Base-by-base conservation (phyloP, 2,329 filamentous ascomycete species). In the Hysterium pulicare region DNA sequence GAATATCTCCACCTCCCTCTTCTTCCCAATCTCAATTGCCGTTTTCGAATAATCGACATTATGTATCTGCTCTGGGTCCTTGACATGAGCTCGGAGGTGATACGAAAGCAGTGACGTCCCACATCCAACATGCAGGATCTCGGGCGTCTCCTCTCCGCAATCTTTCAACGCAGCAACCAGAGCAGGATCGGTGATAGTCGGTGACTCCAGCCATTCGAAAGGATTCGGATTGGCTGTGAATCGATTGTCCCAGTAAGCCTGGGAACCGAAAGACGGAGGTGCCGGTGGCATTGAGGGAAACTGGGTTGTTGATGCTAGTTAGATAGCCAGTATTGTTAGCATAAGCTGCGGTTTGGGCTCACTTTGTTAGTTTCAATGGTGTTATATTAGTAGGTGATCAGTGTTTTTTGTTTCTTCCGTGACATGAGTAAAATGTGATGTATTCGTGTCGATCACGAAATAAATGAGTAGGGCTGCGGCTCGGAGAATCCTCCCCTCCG, bases 31-130 rank as follows among this genome's bases (percentile, higher is more conserved):
- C 5, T 61, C 48, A 13, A 69, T 56, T 1, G 64, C 66, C 11
- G 63, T 56, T 17, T 53, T 46, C 1, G 66, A 67, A 41, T 67
- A 70, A 42, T 70, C 67, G 19, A 68, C 28, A 38, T 69, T 69
- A 32, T 66, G 62, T 6, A 70, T 55, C 20, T 65, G 63, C 9
- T 32, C 30, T 2, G 67, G 57, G 11, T 52, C 30, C 2, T 53
- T 32, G 4, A 67, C 63, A 28, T 62, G 53, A 2, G 46, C 49
- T n/a, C 59, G 58, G 11, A 70, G 50, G 38, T 67, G 64, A 19
- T 57, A 62, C 1, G 66, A 69, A 0, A 69, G 47, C 9, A 58
- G 37, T 5, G 66, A 69, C 3, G 64, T 69, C 7, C 67, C 67
- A 40, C 66, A 68, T 28, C 67, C 66, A 42, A 69, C 62, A 34